phyloP scores from a whole-genome alignment of 306 rosid genomes.

The Prunus salicina region DNA sequence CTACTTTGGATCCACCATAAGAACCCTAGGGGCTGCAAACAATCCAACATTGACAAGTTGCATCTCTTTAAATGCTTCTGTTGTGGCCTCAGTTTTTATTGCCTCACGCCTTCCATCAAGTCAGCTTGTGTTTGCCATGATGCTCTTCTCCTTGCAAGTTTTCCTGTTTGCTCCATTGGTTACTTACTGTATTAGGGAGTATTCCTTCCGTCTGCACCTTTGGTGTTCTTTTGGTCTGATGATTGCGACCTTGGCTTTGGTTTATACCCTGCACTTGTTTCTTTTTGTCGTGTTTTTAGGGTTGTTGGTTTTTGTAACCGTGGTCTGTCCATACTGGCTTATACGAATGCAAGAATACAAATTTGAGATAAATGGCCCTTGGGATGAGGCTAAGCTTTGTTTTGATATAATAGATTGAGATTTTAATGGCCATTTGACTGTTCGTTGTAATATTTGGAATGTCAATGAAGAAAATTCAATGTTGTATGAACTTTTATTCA shows the following conservation, averaged over 20 bases:
- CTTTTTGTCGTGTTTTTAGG: slow-evolving; percentile 60
- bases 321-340: slow-evolving; percentile 90
- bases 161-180: slow-evolving; percentile 92
- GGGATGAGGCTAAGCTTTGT: slow-evolving; percentile 99
- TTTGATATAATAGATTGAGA: slow-evolving; percentile 78
- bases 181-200: slow-evolving; percentile 68
- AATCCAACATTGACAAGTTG: slow-evolving; percentile 75
- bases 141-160: slow-evolving; percentile 83
- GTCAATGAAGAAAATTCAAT: no score
- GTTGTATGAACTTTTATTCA: no score
- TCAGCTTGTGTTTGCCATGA: slow-evolving; percentile 69
- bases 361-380: slow-evolving; percentile 92
- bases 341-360: slow-evolving; percentile 81
- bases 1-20: slow-evolving; percentile 78
- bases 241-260: slow-evolving; percentile 53
- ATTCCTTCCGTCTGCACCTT: slow-evolving; percentile 63
- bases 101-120: slow-evolving; percentile 89
- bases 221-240: slow-evolving; percentile 65
- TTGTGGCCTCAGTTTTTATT: slow-evolving; percentile 83
- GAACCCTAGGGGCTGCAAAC: slow-evolving; percentile 53
- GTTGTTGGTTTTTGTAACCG: slow-evolving; percentile 65
- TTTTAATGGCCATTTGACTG: not conserved
- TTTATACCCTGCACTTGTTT: slow-evolving; percentile 51
- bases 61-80: slow-evolving; percentile 83
- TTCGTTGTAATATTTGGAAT: no score